These are phyloP conservation scores for Paracoccidioides brasiliensis DNA, from an alignment of 2,329 filamentous ascomycete genomes.

Conservation along the genomic window DNA sequence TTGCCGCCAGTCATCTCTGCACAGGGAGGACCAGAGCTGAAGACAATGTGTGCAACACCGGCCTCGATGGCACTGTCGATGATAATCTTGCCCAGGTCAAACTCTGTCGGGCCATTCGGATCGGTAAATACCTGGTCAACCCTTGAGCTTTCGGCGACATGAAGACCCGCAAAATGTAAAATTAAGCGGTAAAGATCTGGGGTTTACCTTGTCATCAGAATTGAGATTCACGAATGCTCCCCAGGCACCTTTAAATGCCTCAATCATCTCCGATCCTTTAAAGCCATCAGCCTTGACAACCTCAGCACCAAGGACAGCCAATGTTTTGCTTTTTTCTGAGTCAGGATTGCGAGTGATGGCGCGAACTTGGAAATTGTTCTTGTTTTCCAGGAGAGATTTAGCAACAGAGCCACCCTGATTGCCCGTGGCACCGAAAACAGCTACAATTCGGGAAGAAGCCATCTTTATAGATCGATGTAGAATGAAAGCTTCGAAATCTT, in stretches of 20 bases:
- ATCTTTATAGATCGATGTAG: background rate
- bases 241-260: constrained; percentile 15
- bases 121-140: background rate
- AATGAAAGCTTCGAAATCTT: background rate
- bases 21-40: constrained; percentile 24
- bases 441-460: constrained; percentile 8
- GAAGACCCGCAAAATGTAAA: background rate
- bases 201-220: constrained; percentile 4
- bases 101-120: constrained; percentile 19
- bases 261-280: constrained; percentile 11
- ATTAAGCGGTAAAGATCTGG: background rate
- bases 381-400: background rate
- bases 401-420: constrained; percentile 4
- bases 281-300: constrained; percentile 16
- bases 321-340: constrained; percentile 12
- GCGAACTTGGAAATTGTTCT: background rate
- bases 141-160: background rate
- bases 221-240: constrained; percentile 16
- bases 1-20: constrained; percentile 23
- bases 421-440: constrained; percentile 13
- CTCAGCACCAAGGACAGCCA: constrained; percentile 15
- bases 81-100: constrained; percentile 24
- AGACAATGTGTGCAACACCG: constrained; percentile 26
- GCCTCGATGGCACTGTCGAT: constrained; percentile 23
- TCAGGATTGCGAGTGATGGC: constrained; percentile 12